Percentiles rank a stretch among this genome's conserved stretches.
phyloP scores from a whole-genome alignment of 2,329 filamentous ascomycete species.

The Paraphaeosphaeria sporulosa region DNA sequence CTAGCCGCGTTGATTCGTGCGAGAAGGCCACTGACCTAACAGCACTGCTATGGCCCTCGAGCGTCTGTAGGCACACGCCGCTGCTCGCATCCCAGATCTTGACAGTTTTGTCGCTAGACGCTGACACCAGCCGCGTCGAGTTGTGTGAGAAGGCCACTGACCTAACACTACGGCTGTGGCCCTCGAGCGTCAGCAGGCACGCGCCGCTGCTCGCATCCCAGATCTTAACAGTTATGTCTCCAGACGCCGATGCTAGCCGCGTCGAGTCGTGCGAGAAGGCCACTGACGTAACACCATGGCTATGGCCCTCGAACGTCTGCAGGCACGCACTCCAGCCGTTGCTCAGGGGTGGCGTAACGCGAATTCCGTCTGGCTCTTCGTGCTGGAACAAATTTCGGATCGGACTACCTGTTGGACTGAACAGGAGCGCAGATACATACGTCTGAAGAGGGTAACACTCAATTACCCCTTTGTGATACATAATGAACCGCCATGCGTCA shows the following conservation, averaged over 20 bases:
- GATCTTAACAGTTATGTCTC: not conserved
- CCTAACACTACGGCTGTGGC: slow-evolving; percentile 46
- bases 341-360: slow-evolving; percentile 15
- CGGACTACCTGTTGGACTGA: slow-evolving; percentile 20
- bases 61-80: not conserved
- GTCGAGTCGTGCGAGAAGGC: slow-evolving; percentile 15
- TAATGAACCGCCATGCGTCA: not conserved
- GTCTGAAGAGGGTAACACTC: not conserved
- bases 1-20: not conserved
- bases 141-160: too few species aligned
- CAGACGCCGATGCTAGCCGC: not conserved
- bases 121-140: not conserved
- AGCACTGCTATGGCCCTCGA: not conserved
- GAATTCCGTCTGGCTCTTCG: slow-evolving; percentile 15
- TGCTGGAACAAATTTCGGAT: slow-evolving; percentile 14
- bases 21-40: slow-evolving; percentile 6
- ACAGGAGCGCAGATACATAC: slow-evolving; percentile 18
- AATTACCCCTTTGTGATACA: not conserved
- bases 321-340: slow-evolving; percentile 22
- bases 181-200: slow-evolving; percentile 28
- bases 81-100: not conserved
- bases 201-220: slow-evolving; percentile 11
- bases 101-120: not conserved
- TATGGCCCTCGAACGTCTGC: slow-evolving; percentile 23
- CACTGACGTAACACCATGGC: slow-evolving; percentile 62